Percentiles rank a stretch among this genome's conserved stretches.
phyloP scores from a whole-genome alignment of 805 yeast species.

The Myxozyma vanderwaltii region DNA sequence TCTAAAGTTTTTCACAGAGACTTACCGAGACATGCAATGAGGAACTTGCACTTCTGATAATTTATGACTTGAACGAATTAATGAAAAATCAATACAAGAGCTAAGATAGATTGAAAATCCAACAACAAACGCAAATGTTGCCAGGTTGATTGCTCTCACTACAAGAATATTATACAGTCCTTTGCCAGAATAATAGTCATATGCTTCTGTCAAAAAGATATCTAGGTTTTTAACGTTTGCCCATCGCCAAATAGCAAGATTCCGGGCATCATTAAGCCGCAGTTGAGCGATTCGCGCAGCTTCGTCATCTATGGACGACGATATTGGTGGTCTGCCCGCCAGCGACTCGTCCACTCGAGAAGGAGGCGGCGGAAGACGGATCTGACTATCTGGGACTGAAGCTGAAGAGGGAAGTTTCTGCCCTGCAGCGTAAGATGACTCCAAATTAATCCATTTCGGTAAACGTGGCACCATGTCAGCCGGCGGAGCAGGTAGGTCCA shows the following conservation, averaged over 20 bases:
- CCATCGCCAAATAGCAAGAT: conserved; percentile 92
- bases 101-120: conserved; percentile 75
- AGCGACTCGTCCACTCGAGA: conserved; percentile 19
- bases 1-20: not conserved
- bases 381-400: not conserved
- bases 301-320: conserved; percentile 1
- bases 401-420: not conserved
- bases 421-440: conserved; percentile 26
- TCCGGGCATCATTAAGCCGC: conserved; percentile 59
- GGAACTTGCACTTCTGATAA: conserved; percentile 49
- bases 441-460: conserved; percentile 31
- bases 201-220: conserved; percentile 76
- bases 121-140: conserved; percentile 77
- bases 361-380: conserved; percentile 29
- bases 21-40: conserved; percentile 50
- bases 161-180: conserved; percentile 81
- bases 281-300: conserved; percentile 32
- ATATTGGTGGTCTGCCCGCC: not conserved
- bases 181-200: conserved; percentile 79
- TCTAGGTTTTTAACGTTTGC: conserved; percentile 94
- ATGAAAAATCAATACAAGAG: conserved; percentile 74
- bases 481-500: conserved; percentile 33
- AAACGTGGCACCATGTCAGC: conserved; percentile 22
- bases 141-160: conserved; percentile 63
- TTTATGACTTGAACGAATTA: conserved; percentile 42